phyloP scores from a whole-genome alignment of 2,329 filamentous ascomycete species.

The Incumbomyces lentus region DNA sequence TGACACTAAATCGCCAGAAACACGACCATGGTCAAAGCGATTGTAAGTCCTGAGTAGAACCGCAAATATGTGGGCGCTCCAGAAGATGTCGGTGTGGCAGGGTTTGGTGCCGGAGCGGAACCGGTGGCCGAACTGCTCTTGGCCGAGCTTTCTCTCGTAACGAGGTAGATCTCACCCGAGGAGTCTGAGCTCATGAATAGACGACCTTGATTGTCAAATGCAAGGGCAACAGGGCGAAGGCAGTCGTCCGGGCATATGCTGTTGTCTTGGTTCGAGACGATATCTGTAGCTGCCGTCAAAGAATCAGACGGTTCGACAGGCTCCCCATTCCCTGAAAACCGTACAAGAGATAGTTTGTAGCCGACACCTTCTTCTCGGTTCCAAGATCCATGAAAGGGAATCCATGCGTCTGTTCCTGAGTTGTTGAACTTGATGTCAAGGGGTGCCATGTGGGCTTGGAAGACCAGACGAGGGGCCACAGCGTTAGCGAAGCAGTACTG shows the following conservation, averaged over 20 bases:
- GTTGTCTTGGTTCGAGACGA: conserved; percentile 24
- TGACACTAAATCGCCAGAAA: conserved; percentile 3
- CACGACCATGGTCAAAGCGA: background rate
- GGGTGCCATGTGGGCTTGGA: conserved; percentile 59
- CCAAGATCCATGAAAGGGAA: conserved; percentile 66
- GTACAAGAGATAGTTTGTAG: conserved; percentile 41
- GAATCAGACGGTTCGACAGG: conserved; percentile 32
- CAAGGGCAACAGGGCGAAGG: conserved; percentile 27
- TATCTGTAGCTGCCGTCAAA: conserved; percentile 22
- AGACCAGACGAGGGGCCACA: conserved; percentile 43
- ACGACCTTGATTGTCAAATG: conserved; percentile 24
- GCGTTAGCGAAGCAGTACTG: conserved; percentile 33
- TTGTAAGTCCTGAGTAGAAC: background rate
- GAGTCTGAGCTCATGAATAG: conserved; percentile 27
- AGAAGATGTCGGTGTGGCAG: background rate
- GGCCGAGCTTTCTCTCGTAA: conserved; percentile 10
- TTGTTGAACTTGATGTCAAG: conserved; percentile 59
- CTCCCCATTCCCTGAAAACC: conserved; percentile 35
- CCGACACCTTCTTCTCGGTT: conserved; percentile 39
- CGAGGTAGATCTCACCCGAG: conserved; percentile 23
- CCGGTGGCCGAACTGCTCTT: background rate
- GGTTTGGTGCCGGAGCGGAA: background rate
- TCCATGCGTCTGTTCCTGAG: conserved; percentile 49
- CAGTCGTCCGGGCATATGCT: conserved; percentile 23
- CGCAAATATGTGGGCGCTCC: background rate